phyloP scores from a whole-genome alignment of 495 filamentous ascomycete genomes.

The Aspergillus kassunensis region DNA sequence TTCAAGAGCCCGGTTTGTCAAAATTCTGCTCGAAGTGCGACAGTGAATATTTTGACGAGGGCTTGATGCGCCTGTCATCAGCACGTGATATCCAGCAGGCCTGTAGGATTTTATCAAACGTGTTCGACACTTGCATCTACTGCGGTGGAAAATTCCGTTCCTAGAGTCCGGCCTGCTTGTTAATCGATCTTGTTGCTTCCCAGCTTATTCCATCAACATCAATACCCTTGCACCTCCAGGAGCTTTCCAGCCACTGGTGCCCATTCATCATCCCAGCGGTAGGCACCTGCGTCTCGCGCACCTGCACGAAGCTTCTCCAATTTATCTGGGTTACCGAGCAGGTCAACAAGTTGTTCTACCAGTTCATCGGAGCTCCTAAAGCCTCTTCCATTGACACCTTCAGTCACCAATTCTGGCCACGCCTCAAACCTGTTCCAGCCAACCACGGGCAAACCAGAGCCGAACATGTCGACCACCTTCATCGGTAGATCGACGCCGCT shows the following conservation, averaged over 20 bases:
- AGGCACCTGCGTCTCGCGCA: conserved; percentile 68
- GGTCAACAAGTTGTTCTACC: conserved; percentile 49
- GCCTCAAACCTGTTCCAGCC: conserved; percentile 80
- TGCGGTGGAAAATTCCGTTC: conserved; percentile 49
- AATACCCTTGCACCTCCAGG: conserved; percentile 50
- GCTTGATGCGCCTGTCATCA: conserved; percentile 19
- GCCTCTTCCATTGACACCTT: conserved; percentile 79
- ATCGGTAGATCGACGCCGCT: conserved; percentile 96
- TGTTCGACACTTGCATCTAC: conserved; percentile 53
- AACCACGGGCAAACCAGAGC: conserved; percentile 83
- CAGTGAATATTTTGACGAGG: conserved; percentile 47
- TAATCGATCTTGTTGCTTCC: too few species aligned
- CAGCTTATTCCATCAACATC: background rate
- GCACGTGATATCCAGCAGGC: conserved; percentile 17
- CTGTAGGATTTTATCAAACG: conserved; percentile 34
- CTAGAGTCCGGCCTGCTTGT: background rate
- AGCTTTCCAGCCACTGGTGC: conserved; percentile 68
- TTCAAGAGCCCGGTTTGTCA: conserved; percentile 51
- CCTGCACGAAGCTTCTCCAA: conserved; percentile 64
- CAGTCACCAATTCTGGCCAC: conserved; percentile 79
- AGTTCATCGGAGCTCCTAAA: conserved; percentile 68
- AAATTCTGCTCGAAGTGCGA: conserved; percentile 52
- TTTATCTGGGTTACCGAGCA: conserved; percentile 55
- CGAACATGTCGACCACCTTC: conserved; percentile 99
- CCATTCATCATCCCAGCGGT: conserved; percentile 96